phyloP scores from a whole-genome alignment of 768 basidiomycete genomes.

The Rhizopogon vinicolor region DNA sequence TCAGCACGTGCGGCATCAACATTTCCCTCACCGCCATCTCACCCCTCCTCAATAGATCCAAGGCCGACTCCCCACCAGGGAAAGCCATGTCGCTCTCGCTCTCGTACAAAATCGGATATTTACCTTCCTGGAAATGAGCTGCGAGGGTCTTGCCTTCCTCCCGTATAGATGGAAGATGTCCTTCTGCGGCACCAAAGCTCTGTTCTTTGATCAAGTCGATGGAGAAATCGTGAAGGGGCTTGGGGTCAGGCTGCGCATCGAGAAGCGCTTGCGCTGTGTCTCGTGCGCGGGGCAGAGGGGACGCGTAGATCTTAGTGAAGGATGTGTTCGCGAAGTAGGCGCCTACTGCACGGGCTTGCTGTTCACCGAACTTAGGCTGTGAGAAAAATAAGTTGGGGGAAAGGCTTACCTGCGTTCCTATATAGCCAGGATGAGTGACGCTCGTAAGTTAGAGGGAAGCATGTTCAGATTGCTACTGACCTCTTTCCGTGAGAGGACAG shows the following conservation, averaged over 20 bases:
- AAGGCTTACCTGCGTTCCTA: neutral
- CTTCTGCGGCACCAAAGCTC: conserved; percentile 67
- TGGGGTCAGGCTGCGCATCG: conserved; percentile 41
- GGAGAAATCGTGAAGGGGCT: conserved; percentile 43
- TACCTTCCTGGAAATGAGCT: conserved; percentile 46
- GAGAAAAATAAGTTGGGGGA: neutral
- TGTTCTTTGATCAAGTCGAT: conserved; percentile 50
- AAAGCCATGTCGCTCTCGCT: conserved; percentile 37
- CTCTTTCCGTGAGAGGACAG: conserved; percentile 1
- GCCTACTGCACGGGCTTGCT: conserved; percentile 70
- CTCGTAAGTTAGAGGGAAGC: no score
- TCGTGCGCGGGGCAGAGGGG: conserved; percentile 59
- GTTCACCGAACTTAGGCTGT: neutral
- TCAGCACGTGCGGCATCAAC: conserved; percentile 51
- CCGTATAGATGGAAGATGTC: conserved; percentile 36
- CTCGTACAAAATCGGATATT: conserved; percentile 46
- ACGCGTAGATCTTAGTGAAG: conserved; percentile 61
- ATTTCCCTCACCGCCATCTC: conserved; percentile 40
- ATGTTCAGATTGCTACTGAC: neutral
- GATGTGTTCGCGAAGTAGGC: conserved; percentile 42
- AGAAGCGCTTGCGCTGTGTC: conserved; percentile 57
- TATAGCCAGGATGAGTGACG: neutral
- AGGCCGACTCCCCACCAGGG: conserved; percentile 64
- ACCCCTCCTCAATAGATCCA: conserved; percentile 59
- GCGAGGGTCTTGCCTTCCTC: conserved; percentile 29